Evolutionary conservation across 148 eudicot genomes (phyloP).

Genomic region (Linanthus parryae): DNA sequence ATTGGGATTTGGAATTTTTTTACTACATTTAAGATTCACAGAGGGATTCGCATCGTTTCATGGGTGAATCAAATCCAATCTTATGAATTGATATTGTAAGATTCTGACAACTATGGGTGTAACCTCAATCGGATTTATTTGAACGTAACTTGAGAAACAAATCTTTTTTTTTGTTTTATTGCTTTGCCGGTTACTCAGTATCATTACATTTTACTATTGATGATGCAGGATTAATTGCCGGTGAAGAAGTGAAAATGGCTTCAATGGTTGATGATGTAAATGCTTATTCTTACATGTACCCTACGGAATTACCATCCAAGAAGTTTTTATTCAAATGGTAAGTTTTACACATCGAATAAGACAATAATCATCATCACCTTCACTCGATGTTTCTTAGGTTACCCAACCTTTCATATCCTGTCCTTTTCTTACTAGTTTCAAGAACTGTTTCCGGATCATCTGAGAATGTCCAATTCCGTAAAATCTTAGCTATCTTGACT

Average conservation of each 20-base stretch:
- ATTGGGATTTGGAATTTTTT: too few relatives aligned
- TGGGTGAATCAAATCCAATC: background rate
- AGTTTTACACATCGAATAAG: background rate
- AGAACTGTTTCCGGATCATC: too few relatives aligned
- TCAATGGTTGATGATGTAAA: constrained; percentile 63
- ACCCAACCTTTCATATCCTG: background rate
- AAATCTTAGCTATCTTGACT: too few relatives aligned
- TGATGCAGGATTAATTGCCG: constrained; percentile 49
- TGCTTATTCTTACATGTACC: constrained; percentile 71
- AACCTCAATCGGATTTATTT: background rate
- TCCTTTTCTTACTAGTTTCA: background rate
- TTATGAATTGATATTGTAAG: background rate
- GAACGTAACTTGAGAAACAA: background rate
- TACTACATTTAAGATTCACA: too few relatives aligned
- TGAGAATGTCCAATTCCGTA: too few relatives aligned
- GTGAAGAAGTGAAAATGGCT: constrained; percentile 67
- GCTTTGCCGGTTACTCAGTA: background rate
- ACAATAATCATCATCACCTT: background rate
- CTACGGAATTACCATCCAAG: constrained; percentile 54
- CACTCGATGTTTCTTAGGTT: background rate
- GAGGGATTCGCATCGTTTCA: background rate
- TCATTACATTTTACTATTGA: constrained; percentile 7
- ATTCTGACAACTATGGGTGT: too few relatives aligned
- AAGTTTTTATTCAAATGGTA: constrained; percentile 80
- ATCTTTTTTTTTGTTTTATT: background rate